A percentile compares a stretch with the other conserved stretches of the same genome.
Conservation (phyloP, 192 early-diverging fungal species). For the Coemansia sp. region DNA sequence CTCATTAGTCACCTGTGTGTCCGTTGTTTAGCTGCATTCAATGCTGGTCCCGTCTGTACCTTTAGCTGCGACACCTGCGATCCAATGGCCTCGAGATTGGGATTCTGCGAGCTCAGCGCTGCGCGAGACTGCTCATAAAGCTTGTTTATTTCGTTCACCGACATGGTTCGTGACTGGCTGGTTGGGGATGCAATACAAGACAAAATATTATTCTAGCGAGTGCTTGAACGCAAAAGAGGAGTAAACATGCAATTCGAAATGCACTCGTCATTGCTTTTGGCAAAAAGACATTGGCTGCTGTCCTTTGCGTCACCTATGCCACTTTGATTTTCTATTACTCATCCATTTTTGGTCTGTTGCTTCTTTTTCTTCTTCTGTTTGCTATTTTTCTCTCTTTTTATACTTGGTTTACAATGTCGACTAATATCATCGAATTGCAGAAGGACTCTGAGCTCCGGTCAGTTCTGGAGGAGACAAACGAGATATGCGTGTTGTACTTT, state of each 20-base stretch:
- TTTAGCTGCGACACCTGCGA: constrained; percentile 49
- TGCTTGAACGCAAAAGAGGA: neutral
- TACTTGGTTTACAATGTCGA: neutral
- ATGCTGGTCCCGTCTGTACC: constrained; percentile 18
- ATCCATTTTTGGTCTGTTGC: neutral
- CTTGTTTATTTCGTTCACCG: neutral
- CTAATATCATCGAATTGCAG: constrained; percentile 32
- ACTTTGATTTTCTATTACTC: neutral
- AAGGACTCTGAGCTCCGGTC: constrained; percentile 37
- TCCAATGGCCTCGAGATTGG: constrained; percentile 40
- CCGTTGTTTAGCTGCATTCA: neutral
- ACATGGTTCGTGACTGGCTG: constrained; percentile 1
- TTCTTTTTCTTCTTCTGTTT: neutral
- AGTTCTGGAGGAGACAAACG: constrained; percentile 30
- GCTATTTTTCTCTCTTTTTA: neutral
- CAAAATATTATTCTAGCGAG: neutral
- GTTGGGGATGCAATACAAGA: constrained; percentile 2
- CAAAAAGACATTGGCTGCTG: neutral
- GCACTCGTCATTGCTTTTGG: neutral
- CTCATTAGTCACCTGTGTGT: neutral
- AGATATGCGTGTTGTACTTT: constrained; percentile 73
- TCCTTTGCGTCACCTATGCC: neutral
- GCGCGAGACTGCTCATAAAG: constrained; percentile 38
- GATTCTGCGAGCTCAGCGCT: constrained; percentile 32
- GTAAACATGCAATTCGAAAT: neutral